These are phyloP conservation scores for Thalassia testudinum DNA, from an alignment of 116 monocot genomes.

Conservation along the genomic window DNA sequence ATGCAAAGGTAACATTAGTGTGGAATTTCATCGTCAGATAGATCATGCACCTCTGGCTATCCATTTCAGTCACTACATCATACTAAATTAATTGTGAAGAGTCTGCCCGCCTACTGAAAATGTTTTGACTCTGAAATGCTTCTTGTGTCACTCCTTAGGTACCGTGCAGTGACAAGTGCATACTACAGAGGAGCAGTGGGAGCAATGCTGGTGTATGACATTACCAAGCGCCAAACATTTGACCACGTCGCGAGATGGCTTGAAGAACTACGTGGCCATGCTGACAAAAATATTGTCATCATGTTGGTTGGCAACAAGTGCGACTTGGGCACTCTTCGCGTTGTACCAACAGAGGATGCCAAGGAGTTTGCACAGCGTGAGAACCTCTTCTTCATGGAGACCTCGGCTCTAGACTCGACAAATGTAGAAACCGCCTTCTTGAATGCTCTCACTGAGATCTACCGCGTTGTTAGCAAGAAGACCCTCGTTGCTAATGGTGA, in stretches of 20 bases:
- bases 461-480: conserved; percentile 60
- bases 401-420: conserved; percentile 64
- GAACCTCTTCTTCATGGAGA: conserved; percentile 79
- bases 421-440: conserved; percentile 67
- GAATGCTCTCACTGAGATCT: conserved; percentile 53
- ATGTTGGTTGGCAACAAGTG: conserved; percentile 78
- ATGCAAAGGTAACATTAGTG: no score
- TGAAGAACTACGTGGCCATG: conserved; percentile 52
- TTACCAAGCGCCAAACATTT: conserved; percentile 71
- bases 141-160: conserved; percentile 15
- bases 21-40: no score
- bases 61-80: no score
- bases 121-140: no score
- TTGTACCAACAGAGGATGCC: conserved; percentile 55
- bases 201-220: conserved; percentile 78
- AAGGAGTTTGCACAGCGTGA: conserved; percentile 64
- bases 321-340: conserved; percentile 44
- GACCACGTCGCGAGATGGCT: conserved; percentile 63
- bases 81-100: no score
- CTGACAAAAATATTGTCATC: conserved; percentile 65
- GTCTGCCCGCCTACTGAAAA: no score
- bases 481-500: conserved; percentile 51
- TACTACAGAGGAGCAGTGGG: conserved; percentile 84
- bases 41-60: no score
- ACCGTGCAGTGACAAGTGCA: conserved; percentile 78